Evolutionary conservation across 306 rosid genomes (phyloP).

Genomic region (Ceratonia siliqua): DNA sequence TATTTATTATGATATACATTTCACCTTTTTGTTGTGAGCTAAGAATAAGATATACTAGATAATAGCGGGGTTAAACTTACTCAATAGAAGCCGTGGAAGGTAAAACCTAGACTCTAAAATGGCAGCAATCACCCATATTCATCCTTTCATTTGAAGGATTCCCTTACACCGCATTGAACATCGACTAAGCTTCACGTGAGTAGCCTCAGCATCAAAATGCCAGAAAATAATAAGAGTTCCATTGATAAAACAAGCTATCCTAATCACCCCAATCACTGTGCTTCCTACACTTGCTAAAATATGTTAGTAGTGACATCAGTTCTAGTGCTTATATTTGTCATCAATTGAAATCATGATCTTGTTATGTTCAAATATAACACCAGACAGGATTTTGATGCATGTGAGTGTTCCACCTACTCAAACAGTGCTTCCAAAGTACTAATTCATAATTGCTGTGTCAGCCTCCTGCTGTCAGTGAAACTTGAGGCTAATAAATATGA

Average conservation of each 20-base stretch:
- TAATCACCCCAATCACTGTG: background rate
- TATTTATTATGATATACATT: background rate
- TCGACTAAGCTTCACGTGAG: constrained; percentile 84
- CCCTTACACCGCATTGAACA: constrained; percentile 48
- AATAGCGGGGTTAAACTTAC: background rate
- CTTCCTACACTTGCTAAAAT: background rate
- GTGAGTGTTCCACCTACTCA: background rate
- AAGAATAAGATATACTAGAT: constrained; percentile 17
- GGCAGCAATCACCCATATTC: constrained; percentile 22
- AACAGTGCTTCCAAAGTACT: background rate
- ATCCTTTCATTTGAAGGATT: constrained; percentile 27
- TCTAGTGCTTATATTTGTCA: background rate
- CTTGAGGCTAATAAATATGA: background rate
- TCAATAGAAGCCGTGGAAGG: constrained; percentile 15
- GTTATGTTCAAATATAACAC: too few relatives aligned
- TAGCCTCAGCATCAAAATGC: constrained; percentile 61
- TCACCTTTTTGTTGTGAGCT: background rate
- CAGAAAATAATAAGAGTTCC: background rate
- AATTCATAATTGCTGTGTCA: too few relatives aligned
- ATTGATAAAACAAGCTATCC: background rate
- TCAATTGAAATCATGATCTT: background rate
- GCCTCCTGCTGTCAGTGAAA: background rate
- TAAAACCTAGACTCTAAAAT: background rate
- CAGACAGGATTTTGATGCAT: background rate
- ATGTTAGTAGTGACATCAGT: background rate